Percentiles rank a stretch among this genome's conserved stretches.
Conservation (phyloP, 2,329 filamentous ascomycete genomes). For the Alternaria ventricosa region DNA sequence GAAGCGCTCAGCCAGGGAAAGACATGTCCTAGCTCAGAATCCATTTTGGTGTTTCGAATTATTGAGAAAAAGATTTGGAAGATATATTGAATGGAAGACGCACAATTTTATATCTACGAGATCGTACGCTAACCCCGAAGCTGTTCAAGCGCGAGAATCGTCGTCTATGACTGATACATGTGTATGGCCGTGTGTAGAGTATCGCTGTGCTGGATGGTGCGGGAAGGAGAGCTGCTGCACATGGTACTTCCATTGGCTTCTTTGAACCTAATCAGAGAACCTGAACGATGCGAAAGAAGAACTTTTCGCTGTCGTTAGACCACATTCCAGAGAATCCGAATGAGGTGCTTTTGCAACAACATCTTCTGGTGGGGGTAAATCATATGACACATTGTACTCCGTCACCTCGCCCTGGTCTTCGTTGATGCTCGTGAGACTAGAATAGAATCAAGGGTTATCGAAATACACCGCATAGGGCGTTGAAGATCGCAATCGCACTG, state of each 20-base stretch:
- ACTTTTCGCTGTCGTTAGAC: no score
- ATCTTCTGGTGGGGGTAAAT: no score
- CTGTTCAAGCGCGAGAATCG: neutral
- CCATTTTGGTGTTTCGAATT: no score
- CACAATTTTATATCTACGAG: neutral
- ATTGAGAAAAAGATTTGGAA: no score
- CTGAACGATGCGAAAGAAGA: neutral
- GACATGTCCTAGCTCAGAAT: no score
- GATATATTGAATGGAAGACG: neutral
- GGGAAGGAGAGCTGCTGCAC: neutral
- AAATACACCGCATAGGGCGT: no score
- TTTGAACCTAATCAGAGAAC: neutral
- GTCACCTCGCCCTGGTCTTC: no score
- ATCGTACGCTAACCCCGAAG: neutral
- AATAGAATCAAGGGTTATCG: no score
- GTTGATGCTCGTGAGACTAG: no score
- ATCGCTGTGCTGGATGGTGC: neutral
- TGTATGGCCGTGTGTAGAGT: neutral
- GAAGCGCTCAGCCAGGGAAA: accelerated
- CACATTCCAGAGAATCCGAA: no score
- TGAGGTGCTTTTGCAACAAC: no score
- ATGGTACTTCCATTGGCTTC: neutral
- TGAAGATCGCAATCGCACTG: accelerated
- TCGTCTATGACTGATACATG: neutral
- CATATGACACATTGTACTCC: no score